Evolutionary conservation across 1,139 yeast genomes (phyloP), one percentile per base, ranked within the genome.

Genomic region (Taiozyma sp.): DNA sequence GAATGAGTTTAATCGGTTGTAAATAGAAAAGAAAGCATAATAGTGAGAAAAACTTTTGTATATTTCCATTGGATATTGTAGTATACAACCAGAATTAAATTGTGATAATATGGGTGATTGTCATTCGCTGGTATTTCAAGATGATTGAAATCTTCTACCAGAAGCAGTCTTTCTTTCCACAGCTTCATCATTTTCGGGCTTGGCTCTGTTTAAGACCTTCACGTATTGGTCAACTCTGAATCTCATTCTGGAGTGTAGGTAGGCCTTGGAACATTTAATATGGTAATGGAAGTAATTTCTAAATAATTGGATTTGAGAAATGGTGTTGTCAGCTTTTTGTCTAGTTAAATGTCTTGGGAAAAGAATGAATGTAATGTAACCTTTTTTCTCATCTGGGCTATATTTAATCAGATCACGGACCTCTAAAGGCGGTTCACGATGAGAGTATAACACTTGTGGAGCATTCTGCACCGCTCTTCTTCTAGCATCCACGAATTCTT

Each of bases 191-290:
- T 82, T 88, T 64, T 93, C 99, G 28, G 97, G 95, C 71, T 91
- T 90, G 43, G 99, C 99, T 66, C 99, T 81, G 75, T 95, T 93
- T 72, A 93, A 81, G 45, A 95, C 93, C 77, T 93, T 93, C 66
- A 91, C 80, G 74, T 91, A 93, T 64, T 95, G 95, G 61, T 86
- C 83, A 42, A 93, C 98, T 62, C 99, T 81, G 71, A 77, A 88
- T 71, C 99, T 83, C 99, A 93, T 93, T 76, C 99, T 83, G 52
- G 97, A 89, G 71, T 93, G 99, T 87, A 93, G 85, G 73, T 88
- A 95, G 42, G 99, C 98, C 76, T 93, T 93, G 55, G 97, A 90
- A 69, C 97, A 91, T 72, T 93, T 93, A 74, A 93, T 93, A 68
- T 93, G 99, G 72, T 91, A 93, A 69, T 93, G 99, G 85, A 93